A percentile compares a stretch with the other conserved stretches of the same genome.
Conservation (phyloP, 1,139 yeast species). For the Geotrichum phurueaensis region DNA sequence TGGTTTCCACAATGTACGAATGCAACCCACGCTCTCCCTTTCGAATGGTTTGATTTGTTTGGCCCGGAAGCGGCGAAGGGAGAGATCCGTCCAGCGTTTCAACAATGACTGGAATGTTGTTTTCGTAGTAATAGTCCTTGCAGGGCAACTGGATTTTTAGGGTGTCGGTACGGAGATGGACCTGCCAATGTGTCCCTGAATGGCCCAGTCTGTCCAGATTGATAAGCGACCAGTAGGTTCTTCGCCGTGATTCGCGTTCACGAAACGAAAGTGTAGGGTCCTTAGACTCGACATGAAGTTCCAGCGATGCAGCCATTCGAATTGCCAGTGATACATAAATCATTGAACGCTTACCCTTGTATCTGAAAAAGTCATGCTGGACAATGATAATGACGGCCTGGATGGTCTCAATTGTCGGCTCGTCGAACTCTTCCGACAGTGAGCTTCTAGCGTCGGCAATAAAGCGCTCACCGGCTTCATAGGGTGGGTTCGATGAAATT, state of each 20-base stretch:
- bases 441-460: conserved; percentile 30
- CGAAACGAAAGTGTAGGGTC: conserved; percentile 28
- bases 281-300: conserved; percentile 30
- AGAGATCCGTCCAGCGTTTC: conserved; percentile 24
- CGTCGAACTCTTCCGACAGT: conserved; percentile 32
- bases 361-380: conserved; percentile 36
- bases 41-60: not conserved
- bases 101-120: conserved; percentile 29
- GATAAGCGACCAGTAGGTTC: conserved; percentile 37
- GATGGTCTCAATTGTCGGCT: conserved; percentile 35
- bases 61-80: conserved; percentile 13
- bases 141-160: conserved; percentile 33
- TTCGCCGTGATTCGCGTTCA: conserved; percentile 34
- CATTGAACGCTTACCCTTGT: conserved; percentile 35
- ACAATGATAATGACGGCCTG: conserved; percentile 35
- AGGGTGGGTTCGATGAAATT: conserved; percentile 23
- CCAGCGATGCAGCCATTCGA: conserved; percentile 35
- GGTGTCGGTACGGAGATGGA: conserved; percentile 27
- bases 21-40: conserved; percentile 21
- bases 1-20: conserved; percentile 32
- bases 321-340: conserved; percentile 36
- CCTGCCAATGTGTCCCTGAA: conserved; percentile 34
- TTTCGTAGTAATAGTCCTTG: conserved; percentile 29
- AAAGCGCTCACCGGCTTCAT: conserved; percentile 34
- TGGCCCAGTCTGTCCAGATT: conserved; percentile 37